phyloP scores from a whole-genome alignment of 306 rosid genomes.

The Ormosia emarginata region DNA sequence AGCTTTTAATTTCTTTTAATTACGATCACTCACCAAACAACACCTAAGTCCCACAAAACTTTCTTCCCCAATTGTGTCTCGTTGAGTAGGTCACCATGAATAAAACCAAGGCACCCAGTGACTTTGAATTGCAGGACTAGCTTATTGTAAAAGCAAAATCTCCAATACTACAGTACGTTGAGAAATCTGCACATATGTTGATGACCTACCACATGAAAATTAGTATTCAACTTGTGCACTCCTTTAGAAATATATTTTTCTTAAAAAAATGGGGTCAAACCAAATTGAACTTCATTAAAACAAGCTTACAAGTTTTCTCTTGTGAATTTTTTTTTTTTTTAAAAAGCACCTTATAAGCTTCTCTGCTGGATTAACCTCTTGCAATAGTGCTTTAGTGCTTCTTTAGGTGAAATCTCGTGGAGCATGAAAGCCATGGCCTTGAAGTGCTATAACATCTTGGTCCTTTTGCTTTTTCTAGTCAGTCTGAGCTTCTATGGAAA shows the following conservation, averaged over 20 bases:
- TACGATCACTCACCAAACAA: slow-evolving; percentile 16
- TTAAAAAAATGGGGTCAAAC: slow-evolving; percentile 46
- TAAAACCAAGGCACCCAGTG: background rate
- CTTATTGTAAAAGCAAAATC: slow-evolving; percentile 22
- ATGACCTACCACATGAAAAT: slow-evolving; percentile 61
- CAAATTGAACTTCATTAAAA: slow-evolving; percentile 43
- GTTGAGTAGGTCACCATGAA: slow-evolving; percentile 13
- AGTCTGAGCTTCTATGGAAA: slow-evolving; percentile 27
- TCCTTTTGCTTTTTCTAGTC: slow-evolving; percentile 25
- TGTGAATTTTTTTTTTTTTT: background rate
- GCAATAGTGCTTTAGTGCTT: slow-evolving; percentile 16
- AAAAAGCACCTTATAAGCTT: slow-evolving; percentile 29
- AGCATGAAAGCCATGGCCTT: slow-evolving; percentile 37
- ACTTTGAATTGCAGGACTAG: slow-evolving; percentile 10
- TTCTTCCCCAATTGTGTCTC: slow-evolving; percentile 8
- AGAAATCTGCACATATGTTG: slow-evolving; percentile 42
- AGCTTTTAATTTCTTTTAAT: background rate
- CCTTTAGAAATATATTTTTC: background rate
- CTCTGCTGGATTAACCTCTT: background rate
- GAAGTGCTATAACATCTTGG: slow-evolving; percentile 19
- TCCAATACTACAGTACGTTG: slow-evolving; percentile 3
- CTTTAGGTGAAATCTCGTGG: background rate
- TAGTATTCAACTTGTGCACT: background rate
- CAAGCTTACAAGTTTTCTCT: slow-evolving; percentile 44
- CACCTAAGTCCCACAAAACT: slow-evolving; percentile 7